Conservation (phyloP, 1,284 basidiomycete species). For the Tranzscheliella williamsii region DNA sequence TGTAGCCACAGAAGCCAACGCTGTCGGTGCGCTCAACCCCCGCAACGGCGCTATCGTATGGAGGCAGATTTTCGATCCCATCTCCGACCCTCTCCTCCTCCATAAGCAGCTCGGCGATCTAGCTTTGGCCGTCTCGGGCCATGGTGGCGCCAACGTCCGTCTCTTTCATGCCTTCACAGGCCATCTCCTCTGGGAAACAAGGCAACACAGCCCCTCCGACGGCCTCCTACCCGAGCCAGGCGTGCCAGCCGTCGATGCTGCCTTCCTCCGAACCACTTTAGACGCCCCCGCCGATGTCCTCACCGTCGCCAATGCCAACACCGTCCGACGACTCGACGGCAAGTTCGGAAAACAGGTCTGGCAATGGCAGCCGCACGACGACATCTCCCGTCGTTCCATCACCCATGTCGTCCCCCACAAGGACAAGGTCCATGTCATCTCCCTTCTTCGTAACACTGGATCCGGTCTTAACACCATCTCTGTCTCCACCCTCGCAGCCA, state of each 20-base stretch:
- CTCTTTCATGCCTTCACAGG: slow-evolving; percentile 73
- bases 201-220: slow-evolving; percentile 28
- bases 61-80: slow-evolving; percentile 73
- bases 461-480: slow-evolving; percentile 28
- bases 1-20: slow-evolving; percentile 74
- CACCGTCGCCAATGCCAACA: slow-evolving; percentile 37
- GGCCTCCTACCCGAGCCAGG: slow-evolving; percentile 24
- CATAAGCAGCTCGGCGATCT: slow-evolving; percentile 66
- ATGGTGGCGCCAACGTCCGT: slow-evolving; percentile 73
- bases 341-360: slow-evolving; percentile 14
- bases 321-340: slow-evolving; percentile 32
- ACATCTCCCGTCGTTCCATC: slow-evolving; percentile 23
- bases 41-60: slow-evolving; percentile 77
- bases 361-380: slow-evolving; percentile 23
- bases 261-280: slow-evolving; percentile 20
- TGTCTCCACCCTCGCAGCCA: slow-evolving; percentile 33
- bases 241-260: slow-evolving; percentile 37
- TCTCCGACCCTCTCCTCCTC: slow-evolving; percentile 74
- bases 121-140: slow-evolving; percentile 72
- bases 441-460: slow-evolving; percentile 23
- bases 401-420: slow-evolving; percentile 24
- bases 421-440: slow-evolving; percentile 41
- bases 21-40: slow-evolving; percentile 75
- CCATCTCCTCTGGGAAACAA: slow-evolving; percentile 70
- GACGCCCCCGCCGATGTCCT: slow-evolving; percentile 27